phyloP scores from a whole-genome alignment of 2,329 filamentous ascomycete genomes.

The Neopestalotiopsis clavispora region DNA sequence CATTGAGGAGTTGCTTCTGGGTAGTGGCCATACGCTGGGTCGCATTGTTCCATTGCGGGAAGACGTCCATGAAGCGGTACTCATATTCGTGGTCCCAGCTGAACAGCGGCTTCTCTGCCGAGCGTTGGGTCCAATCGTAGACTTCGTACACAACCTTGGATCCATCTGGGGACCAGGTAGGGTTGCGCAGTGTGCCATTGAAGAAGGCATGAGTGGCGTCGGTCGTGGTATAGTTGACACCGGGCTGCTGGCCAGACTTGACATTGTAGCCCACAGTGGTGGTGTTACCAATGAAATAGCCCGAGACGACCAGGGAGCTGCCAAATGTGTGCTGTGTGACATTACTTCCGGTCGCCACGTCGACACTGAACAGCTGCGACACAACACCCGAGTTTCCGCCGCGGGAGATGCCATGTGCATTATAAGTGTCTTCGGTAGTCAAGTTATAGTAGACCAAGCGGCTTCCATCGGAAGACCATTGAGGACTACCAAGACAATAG shows the following conservation, averaged over 20 bases:
- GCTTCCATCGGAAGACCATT: conserved; percentile 41
- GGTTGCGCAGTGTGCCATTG: conserved; percentile 22
- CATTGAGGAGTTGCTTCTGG: conserved; percentile 43
- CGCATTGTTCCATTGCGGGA: conserved; percentile 37
- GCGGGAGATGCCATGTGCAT: conserved; percentile 35
- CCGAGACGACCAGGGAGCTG: conserved; percentile 35
- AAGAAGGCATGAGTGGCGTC: neutral
- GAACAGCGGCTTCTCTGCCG: conserved; percentile 41
- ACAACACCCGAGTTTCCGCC: conserved; percentile 25
- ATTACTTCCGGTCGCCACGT: conserved; percentile 43
- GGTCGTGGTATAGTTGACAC: conserved; percentile 32
- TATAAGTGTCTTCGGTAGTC: conserved; percentile 42
- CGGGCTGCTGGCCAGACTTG: conserved; percentile 32
- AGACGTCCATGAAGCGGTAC: conserved; percentile 48
- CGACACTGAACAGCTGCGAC: conserved; percentile 39
- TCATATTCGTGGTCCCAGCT: conserved; percentile 45
- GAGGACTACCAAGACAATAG: conserved; percentile 43
- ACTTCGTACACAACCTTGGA: conserved; percentile 30
- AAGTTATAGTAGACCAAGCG: conserved; percentile 46
- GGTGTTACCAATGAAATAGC: conserved; percentile 23
- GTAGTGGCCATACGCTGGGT: conserved; percentile 36
- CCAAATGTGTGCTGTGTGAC: conserved; percentile 33
- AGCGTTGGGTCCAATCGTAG: conserved; percentile 34
- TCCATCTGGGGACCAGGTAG: conserved; percentile 41
- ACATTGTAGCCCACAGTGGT: conserved; percentile 31